These are phyloP conservation scores for Apiotrichum mycotoxinovorans DNA, from an alignment of 1,284 basidiomycete species.

Conservation along the genomic window DNA sequence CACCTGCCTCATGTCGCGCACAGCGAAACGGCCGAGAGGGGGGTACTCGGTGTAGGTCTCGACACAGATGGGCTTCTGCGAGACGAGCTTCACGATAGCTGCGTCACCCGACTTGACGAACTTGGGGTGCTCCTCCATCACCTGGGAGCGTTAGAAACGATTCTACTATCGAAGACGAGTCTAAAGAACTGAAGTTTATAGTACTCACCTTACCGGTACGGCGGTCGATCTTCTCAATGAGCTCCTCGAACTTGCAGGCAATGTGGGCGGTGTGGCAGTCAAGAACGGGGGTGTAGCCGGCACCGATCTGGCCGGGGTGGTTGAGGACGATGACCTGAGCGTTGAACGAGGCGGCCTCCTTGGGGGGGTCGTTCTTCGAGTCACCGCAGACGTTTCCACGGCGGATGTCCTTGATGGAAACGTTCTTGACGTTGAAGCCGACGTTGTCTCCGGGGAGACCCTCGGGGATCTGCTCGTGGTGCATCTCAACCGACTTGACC, in stretches of 20 bases:
- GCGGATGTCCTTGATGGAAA: conserved; percentile 99
- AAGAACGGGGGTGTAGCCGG: conserved; percentile 77
- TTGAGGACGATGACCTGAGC: conserved; percentile 99
- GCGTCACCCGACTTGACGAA: conserved; percentile 93
- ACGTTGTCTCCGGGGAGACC: conserved; percentile 97
- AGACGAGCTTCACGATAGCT: conserved; percentile 93
- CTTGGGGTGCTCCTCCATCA: conserved; percentile 71
- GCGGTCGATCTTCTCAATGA: conserved; percentile 98
- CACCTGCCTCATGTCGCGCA: conserved; percentile 84
- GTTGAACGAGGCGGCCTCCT: conserved; percentile 99
- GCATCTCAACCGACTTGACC: conserved; percentile 91
- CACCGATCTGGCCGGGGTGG: conserved; percentile 99
- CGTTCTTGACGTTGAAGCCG: conserved; percentile 77
- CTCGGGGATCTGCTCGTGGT: conserved; percentile 97
- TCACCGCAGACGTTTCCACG: conserved; percentile 99
- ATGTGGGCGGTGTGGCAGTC: conserved; percentile 99
- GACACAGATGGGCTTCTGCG: conserved; percentile 62
- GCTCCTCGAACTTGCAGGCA: conserved; percentile 98
- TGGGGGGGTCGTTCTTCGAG: conserved; percentile 99
- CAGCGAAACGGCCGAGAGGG: conserved; percentile 93
- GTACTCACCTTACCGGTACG: conserved; percentile 77
- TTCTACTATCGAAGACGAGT: too few relatives aligned
- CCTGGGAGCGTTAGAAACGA: too few relatives aligned
- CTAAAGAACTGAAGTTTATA: too few relatives aligned
- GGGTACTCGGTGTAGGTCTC: conserved; percentile 98